phyloP scores from a whole-genome alignment of 768 basidiomycete species.

The Daedaleopsis nitida region DNA sequence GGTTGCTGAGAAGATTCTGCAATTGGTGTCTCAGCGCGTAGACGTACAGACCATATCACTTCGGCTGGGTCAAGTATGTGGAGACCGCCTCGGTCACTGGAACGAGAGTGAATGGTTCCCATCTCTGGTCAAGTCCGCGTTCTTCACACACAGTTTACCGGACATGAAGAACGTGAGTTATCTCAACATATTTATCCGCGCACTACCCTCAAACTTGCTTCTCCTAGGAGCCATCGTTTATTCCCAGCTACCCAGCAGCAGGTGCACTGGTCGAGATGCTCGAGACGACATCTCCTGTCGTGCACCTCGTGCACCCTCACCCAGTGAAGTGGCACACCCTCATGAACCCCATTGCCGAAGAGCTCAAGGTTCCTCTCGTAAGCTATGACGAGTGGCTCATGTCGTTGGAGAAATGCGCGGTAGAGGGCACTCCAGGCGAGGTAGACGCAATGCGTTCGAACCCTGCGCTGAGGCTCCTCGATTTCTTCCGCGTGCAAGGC shows the following conservation, averaged over 20 bases:
- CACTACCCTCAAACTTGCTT: too few relatives aligned
- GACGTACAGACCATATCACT: conserved; percentile 39
- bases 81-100: conserved; percentile 46
- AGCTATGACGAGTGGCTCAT: conserved; percentile 29
- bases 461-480: conserved; percentile 24
- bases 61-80: conserved; percentile 48
- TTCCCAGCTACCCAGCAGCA: conserved; percentile 43
- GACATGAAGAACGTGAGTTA: conserved; percentile 39
- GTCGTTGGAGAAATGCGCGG: conserved; percentile 14
- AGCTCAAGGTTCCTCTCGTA: conserved; percentile 25
- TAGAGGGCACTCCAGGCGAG: conserved; percentile 7
- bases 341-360: conserved; percentile 1
- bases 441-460: conserved; percentile 19
- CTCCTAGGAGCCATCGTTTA: not conserved
- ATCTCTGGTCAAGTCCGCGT: conserved; percentile 35
- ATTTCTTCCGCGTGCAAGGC: conserved; percentile 21
- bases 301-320: conserved; percentile 45
- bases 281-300: conserved; percentile 15
- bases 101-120: conserved; percentile 50
- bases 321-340: conserved; percentile 33
- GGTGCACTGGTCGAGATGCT: conserved; percentile 34
- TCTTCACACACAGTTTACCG: conserved; percentile 25
- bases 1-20: conserved; percentile 43
- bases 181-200: not conserved
- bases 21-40: conserved; percentile 30